Evolutionary conservation across 441 rosid genomes (phyloP).

Genomic region (Jatropha podagrica): DNA sequence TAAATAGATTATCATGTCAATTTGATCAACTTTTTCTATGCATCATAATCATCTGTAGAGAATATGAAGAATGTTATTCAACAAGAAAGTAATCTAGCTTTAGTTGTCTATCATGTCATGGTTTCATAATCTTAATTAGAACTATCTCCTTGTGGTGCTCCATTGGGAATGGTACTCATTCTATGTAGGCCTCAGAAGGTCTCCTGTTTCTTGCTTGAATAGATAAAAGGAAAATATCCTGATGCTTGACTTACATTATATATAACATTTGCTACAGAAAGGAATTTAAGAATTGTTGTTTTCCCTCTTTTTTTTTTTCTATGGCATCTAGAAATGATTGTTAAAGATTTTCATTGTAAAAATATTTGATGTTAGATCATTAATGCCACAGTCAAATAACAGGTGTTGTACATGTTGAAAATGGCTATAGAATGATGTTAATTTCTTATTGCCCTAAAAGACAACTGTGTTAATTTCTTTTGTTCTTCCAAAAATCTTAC

Average conservation of each 20-base stretch:
- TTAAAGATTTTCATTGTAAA: too few relatives aligned
- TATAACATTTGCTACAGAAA: too few relatives aligned
- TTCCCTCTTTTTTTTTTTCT: too few relatives aligned
- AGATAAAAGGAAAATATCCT: too few relatives aligned
- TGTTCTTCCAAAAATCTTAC: not conserved
- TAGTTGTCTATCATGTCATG: not conserved
- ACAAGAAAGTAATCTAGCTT: not conserved
- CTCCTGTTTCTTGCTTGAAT: too few relatives aligned
- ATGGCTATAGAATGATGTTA: not conserved
- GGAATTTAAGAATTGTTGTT: too few relatives aligned
- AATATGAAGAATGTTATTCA: not conserved
- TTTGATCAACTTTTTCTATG: not conserved
- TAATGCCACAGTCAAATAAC: not conserved
- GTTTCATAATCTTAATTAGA: not conserved
- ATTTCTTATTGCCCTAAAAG: not conserved
- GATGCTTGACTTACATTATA: too few relatives aligned
- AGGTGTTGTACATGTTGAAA: not conserved
- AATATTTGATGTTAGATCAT: too few relatives aligned
- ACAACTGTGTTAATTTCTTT: not conserved
- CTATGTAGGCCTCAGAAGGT: too few relatives aligned
- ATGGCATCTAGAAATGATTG: too few relatives aligned
- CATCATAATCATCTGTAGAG: not conserved
- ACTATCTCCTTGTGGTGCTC: not conserved
- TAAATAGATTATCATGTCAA: not conserved
- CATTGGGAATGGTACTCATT: not conserved